A percentile compares a stretch with the other conserved stretches of the same genome.
Evolutionary conservation across 2,329 filamentous ascomycete genomes (phyloP).

Genomic region (Colletotrichum nymphaeae): DNA sequence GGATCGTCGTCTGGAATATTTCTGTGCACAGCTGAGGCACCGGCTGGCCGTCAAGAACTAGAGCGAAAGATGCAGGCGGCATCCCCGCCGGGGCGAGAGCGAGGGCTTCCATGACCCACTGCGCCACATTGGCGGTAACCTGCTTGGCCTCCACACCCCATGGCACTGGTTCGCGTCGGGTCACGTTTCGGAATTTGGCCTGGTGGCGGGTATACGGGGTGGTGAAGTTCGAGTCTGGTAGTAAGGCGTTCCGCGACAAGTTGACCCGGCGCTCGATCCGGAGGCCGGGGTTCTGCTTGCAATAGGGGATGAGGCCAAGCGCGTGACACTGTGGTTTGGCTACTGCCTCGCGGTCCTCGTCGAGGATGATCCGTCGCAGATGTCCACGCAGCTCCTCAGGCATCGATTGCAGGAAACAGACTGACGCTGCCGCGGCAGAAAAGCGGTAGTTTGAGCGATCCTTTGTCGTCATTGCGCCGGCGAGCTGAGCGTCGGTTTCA

Average conservation of each 20-base stretch:
- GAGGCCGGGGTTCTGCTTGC: conserved; percentile 1
- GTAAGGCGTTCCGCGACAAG: conserved; percentile 4
- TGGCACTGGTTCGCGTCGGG: neutral
- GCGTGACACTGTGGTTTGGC: neutral
- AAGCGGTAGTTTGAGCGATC: neutral
- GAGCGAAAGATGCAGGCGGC: neutral
- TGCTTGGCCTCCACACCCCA: neutral
- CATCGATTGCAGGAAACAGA: neutral
- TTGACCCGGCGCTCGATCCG: conserved; percentile 1
- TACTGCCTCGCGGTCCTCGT: neutral
- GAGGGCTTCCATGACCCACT: conserved; percentile 11
- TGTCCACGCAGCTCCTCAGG: neutral
- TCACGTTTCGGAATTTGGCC: too few species aligned
- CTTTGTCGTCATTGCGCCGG: too few species aligned
- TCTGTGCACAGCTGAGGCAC: neutral
- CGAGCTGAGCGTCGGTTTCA: too few species aligned
- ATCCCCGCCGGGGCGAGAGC: neutral
- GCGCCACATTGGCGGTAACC: neutral
- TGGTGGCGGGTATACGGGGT: too few species aligned
- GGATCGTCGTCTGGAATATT: neutral
- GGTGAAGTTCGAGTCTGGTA: neutral
- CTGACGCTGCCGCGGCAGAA: neutral
- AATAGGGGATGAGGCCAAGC: conserved; percentile 4
- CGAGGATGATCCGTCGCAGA: neutral
- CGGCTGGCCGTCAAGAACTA: conserved; percentile 1